phyloP scores from a whole-genome alignment of 129 eudicot genomes.

The Flaveria robusta region DNA sequence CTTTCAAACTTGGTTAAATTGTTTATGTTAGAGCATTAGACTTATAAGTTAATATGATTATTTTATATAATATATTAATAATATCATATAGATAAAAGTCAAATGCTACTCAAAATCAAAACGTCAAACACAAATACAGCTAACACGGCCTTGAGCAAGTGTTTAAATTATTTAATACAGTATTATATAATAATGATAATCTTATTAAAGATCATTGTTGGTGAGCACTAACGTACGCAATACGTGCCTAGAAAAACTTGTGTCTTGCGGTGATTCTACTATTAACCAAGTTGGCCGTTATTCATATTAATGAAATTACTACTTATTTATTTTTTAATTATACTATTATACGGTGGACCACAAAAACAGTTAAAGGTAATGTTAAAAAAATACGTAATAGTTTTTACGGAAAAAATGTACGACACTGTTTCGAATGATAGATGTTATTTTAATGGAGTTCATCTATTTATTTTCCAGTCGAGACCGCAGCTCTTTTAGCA shows the following conservation, averaged over 20 bases:
- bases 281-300: constrained; percentile 13
- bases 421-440: no score
- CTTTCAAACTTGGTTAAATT: background rate
- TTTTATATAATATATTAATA: background rate
- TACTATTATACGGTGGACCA: background rate
- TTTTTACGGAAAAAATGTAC: no score
- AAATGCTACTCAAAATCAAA: constrained; percentile 16
- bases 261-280: background rate
- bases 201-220: constrained; percentile 12
- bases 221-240: constrained; percentile 30
- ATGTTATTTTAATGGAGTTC: no score
- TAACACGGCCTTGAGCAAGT: constrained; percentile 15
- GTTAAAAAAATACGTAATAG: no score
- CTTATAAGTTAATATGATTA: background rate
- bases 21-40: background rate
- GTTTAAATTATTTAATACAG: background rate
- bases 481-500: no score
- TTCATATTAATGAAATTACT: background rate
- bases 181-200: background rate
- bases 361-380: no score
- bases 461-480: no score
- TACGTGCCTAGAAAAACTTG: constrained; percentile 5
- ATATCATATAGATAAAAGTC: background rate
- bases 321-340: background rate
- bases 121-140: constrained; percentile 31